Base-by-base conservation (phyloP, 2,329 filamentous ascomycete genomes). In the Tolypocladium tropicale region DNA sequence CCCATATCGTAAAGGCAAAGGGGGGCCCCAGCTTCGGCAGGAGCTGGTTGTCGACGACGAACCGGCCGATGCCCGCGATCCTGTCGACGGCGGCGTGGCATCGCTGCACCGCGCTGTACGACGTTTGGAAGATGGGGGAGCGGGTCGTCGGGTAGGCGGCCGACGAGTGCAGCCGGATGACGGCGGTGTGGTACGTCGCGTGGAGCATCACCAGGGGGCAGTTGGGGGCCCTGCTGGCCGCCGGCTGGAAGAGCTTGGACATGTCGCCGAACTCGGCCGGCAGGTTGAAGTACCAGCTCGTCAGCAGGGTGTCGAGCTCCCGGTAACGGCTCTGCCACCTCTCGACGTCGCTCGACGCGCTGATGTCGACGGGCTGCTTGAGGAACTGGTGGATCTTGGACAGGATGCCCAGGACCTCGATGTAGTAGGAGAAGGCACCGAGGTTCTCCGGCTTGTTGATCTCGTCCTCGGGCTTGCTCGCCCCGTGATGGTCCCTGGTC, bases 1-100 rank as follows among this genome's bases (percentile, higher is more conserved):
- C 92, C 92, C 92, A 96, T 2, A 96, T 77, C 0, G 89, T 91
- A 67, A 96, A 96, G 4, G 91, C 91, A 68, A 96, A 96, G 0
- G 90, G 91, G 0, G 91, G 91, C 0, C 92, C 92, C 18, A 96
- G 82, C 68, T 91, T 91, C 53, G 84, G 79, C 23, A 96, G 77
- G 68, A 95, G 81, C 53, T 80, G 80, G 63, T 90, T 87, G 58
- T 83, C 83, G 32, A 88, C 81, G 14, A 95, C 90, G 64, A 90
- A 91, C 59, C 88, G 85, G 58, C 86, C 87, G 1, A 96, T 78
- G 0, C 86, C 84, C 39, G 87, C 84, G 57, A 96, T 90, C 64
- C 88, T 88, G 66, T 92, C 87, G 11, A 95, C 92, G 2, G 92
- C 91, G 4, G 82, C 81, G 58, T 92, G 83, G 65, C 92, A 96